These are phyloP conservation scores for Gossypium schwendimanii DNA, from an alignment of 441 rosid species.

Conservation along the genomic window DNA sequence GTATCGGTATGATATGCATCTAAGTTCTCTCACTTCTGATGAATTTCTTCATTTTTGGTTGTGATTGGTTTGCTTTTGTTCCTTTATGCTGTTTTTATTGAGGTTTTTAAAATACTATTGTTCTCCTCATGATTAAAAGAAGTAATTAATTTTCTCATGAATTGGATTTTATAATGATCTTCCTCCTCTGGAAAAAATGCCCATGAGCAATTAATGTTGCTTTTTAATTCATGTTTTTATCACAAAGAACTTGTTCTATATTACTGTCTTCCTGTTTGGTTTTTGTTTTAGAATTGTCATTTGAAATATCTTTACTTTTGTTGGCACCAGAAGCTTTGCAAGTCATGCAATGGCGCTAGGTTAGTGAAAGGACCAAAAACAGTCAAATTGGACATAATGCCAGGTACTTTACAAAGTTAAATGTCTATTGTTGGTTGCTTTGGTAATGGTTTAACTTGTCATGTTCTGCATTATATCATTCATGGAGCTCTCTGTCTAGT, in stretches of 20 bases:
- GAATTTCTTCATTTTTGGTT: neutral
- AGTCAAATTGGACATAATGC: slow-evolving; percentile 67
- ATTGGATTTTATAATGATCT: neutral
- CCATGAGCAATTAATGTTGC: neutral
- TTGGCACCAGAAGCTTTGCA: slow-evolving; percentile 69
- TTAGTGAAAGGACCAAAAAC: slow-evolving; percentile 73
- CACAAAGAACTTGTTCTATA: neutral
- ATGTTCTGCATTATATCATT: neutral
- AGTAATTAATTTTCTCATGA: neutral
- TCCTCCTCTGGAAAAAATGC: neutral
- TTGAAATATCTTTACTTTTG: slow-evolving; percentile 10
- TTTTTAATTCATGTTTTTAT: neutral
- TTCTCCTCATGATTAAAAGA: neutral
- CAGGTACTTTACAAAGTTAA: slow-evolving; percentile 44
- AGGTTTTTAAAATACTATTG: neutral
- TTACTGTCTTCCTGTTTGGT: neutral
- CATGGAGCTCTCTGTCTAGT: neutral
- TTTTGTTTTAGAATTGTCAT: neutral
- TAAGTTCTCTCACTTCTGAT: neutral
- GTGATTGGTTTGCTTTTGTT: neutral
- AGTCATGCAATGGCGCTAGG: slow-evolving; percentile 72
- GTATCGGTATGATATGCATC: slow-evolving; percentile 49
- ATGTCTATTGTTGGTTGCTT: neutral
- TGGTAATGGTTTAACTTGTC: neutral
- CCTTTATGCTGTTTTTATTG: neutral